A percentile compares a stretch with the other conserved stretches of the same genome.
Conservation (phyloP, 2,329 filamentous ascomycete species). For the Acarospora socialis region DNA sequence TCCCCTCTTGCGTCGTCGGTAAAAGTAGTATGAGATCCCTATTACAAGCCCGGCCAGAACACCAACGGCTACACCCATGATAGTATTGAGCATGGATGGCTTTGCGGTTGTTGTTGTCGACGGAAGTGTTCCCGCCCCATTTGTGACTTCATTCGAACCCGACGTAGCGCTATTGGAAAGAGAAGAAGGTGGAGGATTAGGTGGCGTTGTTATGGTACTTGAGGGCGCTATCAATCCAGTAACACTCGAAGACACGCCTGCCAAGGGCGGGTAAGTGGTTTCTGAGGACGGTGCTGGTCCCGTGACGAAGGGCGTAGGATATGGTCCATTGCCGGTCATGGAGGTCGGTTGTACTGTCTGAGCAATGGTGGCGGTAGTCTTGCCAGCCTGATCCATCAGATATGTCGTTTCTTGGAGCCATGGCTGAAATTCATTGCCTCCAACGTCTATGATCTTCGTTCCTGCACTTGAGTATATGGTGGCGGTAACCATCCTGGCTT, state of each 20-base stretch:
- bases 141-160: too few species aligned
- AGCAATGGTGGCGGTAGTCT: slow-evolving; percentile 3
- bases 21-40: too few species aligned
- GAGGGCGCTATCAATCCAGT: background rate
- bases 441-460: slow-evolving; percentile 1
- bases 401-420: slow-evolving; percentile 7
- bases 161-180: too few species aligned
- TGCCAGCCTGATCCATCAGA: too few species aligned
- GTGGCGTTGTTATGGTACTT: background rate
- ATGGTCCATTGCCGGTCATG: background rate
- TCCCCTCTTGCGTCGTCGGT: too few species aligned
- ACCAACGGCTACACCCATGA: too few species aligned
- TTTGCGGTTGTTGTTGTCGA: too few species aligned
- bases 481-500: background rate
- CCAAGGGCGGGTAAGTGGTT: background rate
- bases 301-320: background rate
- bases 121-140: too few species aligned
- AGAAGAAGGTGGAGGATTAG: too few species aligned
- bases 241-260: background rate
- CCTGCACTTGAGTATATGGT: slow-evolving; percentile 4
- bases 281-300: background rate
- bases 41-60: too few species aligned
- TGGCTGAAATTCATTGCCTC: background rate
- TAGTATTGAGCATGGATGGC: too few species aligned
- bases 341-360: slow-evolving; percentile 4